These are phyloP conservation scores for Zelonia costaricensis DNA, from an alignment of 208 protist genomes.

Conservation along the genomic window DNA sequence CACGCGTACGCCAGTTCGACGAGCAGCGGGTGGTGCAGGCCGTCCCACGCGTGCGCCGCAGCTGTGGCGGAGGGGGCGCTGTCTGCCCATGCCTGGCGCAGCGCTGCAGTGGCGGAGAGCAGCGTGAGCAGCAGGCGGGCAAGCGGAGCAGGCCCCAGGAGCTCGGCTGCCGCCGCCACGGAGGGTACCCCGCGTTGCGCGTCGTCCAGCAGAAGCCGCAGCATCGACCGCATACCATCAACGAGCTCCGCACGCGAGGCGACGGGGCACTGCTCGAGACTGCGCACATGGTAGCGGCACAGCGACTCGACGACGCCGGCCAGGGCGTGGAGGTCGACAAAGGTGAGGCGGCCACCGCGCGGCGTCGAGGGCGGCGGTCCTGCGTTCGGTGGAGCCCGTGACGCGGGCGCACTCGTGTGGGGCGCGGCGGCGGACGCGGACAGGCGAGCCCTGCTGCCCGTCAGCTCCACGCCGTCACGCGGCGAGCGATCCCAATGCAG, in stretches of 20 bases:
- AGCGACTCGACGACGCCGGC: slow-evolving; percentile 43
- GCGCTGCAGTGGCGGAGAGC: slow-evolving; percentile 5
- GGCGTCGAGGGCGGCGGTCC: background rate
- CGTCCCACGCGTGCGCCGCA: background rate
- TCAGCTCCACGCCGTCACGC: background rate
- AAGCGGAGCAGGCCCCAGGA: slow-evolving; percentile 17
- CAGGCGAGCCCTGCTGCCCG: too few species aligned
- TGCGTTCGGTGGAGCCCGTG: background rate
- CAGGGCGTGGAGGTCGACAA: slow-evolving; percentile 45
- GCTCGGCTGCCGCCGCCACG: slow-evolving; percentile 17
- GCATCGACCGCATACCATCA: slow-evolving; percentile 26
- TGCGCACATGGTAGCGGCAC: slow-evolving; percentile 13
- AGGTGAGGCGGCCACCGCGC: slow-evolving; percentile 17
- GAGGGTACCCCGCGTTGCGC: slow-evolving; percentile 31
- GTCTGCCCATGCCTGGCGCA: slow-evolving; percentile 2
- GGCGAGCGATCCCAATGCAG: too few species aligned
- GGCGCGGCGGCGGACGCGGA: background rate
- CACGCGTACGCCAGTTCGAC: slow-evolving; percentile 64
- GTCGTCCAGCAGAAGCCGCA: slow-evolving; percentile 42
- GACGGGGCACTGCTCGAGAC: background rate
- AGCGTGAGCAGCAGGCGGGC: slow-evolving; percentile 30
- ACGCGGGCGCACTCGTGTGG: background rate
- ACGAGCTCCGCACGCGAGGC: background rate
- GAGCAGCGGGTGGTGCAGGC: slow-evolving; percentile 37
- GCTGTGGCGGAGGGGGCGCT: too few species aligned